Conservation (phyloP, 371 early-diverging fungal genomes). For the Mucor circinelloides region DNA sequence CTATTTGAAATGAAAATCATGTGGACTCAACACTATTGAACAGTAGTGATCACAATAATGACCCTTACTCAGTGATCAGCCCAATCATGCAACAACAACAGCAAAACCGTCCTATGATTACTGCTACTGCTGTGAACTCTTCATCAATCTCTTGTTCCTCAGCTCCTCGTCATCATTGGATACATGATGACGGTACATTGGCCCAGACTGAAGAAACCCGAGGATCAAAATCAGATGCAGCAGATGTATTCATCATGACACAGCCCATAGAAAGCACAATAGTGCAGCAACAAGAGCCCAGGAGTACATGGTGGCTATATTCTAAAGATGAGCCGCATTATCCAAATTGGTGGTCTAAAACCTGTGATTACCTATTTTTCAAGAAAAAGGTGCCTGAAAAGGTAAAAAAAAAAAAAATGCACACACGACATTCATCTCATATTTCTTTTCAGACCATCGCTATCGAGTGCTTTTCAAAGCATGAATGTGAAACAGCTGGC, state of each 20-base stretch:
- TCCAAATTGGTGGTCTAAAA: constrained; percentile 14
- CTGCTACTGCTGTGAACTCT: not conserved
- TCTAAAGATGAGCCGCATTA: constrained; percentile 4
- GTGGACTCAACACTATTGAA: not conserved
- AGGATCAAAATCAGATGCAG: constrained; percentile 22
- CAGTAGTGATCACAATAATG: constrained; percentile 4
- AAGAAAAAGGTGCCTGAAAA: constrained; percentile 16
- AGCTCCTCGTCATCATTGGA: constrained; percentile 8
- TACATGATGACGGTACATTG: constrained; percentile 17
- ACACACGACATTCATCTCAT: not conserved
- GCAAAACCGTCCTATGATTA: constrained; percentile 7
- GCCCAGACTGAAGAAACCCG: constrained; percentile 20
- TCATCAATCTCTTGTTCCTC: not conserved
- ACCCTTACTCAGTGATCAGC: not conserved
- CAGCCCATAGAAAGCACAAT: constrained; percentile 8
- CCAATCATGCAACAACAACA: constrained; percentile 1
- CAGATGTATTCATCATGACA: constrained; percentile 23
- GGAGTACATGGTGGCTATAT: constrained; percentile 16
- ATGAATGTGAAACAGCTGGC: constrained; percentile 29
- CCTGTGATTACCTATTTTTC: constrained; percentile 7
- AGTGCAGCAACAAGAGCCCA: not conserved
- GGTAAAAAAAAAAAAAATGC: constrained; percentile 2
- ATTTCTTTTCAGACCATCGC: constrained; percentile 2
- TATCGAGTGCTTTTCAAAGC: constrained; percentile 24
- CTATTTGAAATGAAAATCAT: not conserved